A percentile compares a stretch with the other conserved stretches of the same genome.
phyloP scores from a whole-genome alignment of 371 early-diverging fungal genomes.

The Rhizopus delemar region DNA sequence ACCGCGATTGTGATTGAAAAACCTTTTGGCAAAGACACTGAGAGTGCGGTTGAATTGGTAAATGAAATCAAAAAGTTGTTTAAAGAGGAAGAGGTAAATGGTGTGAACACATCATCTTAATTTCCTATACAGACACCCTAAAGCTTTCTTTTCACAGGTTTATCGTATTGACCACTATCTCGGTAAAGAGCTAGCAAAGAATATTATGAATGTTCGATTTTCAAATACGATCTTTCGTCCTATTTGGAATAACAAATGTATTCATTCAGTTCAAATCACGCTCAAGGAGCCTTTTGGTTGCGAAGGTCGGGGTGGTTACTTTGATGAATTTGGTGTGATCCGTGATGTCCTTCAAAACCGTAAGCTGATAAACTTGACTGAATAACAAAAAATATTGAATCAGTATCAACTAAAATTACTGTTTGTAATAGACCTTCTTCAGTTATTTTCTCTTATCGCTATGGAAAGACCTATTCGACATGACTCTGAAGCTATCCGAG shows the following conservation, averaged over 20 bases:
- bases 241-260: conserved; percentile 85
- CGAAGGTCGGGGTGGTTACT: conserved; percentile 98
- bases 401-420: no score
- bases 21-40: conserved; percentile 96
- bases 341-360: conserved; percentile 99
- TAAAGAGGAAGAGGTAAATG: conserved; percentile 81
- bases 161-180: conserved; percentile 98
- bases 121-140: neutral
- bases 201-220: conserved; percentile 90
- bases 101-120: neutral
- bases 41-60: conserved; percentile 74
- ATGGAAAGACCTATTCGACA: conserved; percentile 86
- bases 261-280: conserved; percentile 93
- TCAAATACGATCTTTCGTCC: conserved; percentile 91
- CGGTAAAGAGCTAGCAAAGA: conserved; percentile 98
- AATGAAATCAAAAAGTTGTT: conserved; percentile 71
- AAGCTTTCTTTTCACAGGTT: conserved; percentile 49
- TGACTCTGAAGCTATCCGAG: conserved; percentile 84
- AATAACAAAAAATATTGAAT: no score
- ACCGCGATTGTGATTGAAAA: conserved; percentile 94
- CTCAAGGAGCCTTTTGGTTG: conserved; percentile 98
- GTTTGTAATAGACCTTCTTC: conserved; percentile 67
- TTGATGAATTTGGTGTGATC: conserved; percentile 98
- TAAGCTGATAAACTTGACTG: conserved; percentile 26
- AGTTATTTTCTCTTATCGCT: conserved; percentile 86